phyloP scores from a whole-genome alignment of 495 filamentous ascomycete genomes.

The Cladorrhinum samala region DNA sequence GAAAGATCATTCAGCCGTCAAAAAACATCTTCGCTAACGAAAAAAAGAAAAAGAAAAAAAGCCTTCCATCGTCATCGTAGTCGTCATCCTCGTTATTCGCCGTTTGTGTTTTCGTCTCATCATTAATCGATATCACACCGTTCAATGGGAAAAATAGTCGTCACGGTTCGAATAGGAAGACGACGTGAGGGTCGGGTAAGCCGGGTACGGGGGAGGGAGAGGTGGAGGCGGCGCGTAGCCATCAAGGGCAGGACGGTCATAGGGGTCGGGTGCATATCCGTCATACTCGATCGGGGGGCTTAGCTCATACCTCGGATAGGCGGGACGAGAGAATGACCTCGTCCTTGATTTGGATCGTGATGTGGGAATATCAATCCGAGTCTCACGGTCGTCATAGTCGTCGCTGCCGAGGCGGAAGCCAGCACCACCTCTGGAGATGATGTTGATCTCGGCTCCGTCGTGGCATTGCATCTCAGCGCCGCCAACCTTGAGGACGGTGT shows the following conservation, averaged over 20 bases:
- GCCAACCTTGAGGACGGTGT: conserved; percentile 39
- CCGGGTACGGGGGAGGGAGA: conserved; percentile 14
- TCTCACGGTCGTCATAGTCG: conserved; percentile 38
- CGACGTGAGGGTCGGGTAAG: conserved; percentile 8
- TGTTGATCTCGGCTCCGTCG: conserved; percentile 49
- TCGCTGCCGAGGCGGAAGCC: conserved; percentile 33
- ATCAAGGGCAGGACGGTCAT: background rate
- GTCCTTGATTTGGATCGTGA: conserved; percentile 35
- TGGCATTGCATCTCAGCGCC: conserved; percentile 47
- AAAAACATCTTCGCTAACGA: background rate
- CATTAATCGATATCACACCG: background rate
- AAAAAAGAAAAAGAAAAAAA: background rate
- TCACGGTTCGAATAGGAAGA: conserved; percentile 6
- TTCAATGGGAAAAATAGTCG: no score
- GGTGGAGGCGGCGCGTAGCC: background rate
- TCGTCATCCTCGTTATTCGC: conserved; percentile 8
- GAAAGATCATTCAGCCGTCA: background rate
- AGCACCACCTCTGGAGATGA: conserved; percentile 27
- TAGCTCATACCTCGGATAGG: conserved; percentile 16
- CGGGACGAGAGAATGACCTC: conserved; percentile 34
- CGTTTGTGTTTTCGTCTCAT: background rate
- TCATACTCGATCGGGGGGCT: conserved; percentile 12
- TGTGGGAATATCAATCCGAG: conserved; percentile 35
- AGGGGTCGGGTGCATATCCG: conserved; percentile 16
- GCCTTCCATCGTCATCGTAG: conserved; percentile 16